Evolutionary conservation across 2,329 filamentous ascomycete species (phyloP).

Genomic region (Cladosporium sp.): DNA sequence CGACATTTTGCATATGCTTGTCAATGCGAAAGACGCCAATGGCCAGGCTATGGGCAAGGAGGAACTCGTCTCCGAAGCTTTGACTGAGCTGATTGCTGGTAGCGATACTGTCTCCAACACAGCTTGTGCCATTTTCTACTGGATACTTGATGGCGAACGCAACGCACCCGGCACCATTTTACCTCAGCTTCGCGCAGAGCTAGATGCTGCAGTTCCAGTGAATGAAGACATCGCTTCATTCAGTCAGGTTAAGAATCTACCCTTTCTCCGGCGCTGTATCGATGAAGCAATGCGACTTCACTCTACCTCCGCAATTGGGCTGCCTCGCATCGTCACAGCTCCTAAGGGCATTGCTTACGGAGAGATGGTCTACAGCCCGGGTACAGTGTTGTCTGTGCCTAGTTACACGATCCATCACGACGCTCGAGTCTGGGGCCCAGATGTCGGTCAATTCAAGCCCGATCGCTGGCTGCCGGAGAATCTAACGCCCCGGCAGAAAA

Average conservation of each 20-base stretch:
- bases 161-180: slow-evolving; percentile 24
- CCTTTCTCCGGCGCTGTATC: slow-evolving; percentile 28
- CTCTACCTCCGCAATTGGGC: slow-evolving; percentile 26
- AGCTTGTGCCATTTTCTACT: slow-evolving; percentile 24
- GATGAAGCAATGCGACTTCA: slow-evolving; percentile 31
- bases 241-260: slow-evolving; percentile 25
- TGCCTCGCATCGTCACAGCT: slow-evolving; percentile 23
- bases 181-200: slow-evolving; percentile 25
- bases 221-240: slow-evolving; percentile 17
- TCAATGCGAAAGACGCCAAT: slow-evolving; percentile 27
- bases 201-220: slow-evolving; percentile 24
- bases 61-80: slow-evolving; percentile 30
- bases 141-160: slow-evolving; percentile 22
- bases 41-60: slow-evolving; percentile 27
- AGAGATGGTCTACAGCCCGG: slow-evolving; percentile 21
- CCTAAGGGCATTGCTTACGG: slow-evolving; percentile 24
- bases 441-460: slow-evolving; percentile 36
- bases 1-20: slow-evolving; percentile 30
- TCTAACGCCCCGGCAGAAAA: slow-evolving; percentile 32
- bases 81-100: slow-evolving; percentile 33
- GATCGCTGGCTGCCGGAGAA: slow-evolving; percentile 36
- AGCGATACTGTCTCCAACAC: slow-evolving; percentile 34
- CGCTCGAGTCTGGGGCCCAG: slow-evolving; percentile 35
- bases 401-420: slow-evolving; percentile 39
- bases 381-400: slow-evolving; percentile 36